Evolutionary conservation across 257 asterid species (phyloP), one percentile per base, ranked within the genome.

Genomic region (Penstemon newberryi): DNA sequence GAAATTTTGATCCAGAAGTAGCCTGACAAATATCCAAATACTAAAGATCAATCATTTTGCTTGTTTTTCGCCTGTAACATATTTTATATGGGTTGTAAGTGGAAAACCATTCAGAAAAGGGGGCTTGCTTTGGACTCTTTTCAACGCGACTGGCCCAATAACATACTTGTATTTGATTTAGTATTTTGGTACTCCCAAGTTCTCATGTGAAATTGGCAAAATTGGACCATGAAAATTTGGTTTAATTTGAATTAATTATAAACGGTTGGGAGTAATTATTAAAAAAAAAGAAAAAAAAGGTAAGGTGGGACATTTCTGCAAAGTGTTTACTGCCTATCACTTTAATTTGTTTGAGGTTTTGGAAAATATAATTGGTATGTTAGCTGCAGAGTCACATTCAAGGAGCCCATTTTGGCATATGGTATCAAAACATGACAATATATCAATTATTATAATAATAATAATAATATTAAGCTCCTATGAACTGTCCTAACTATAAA

Each of bases 281-380:
- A 44, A 52, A 40, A 18, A 33, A 25, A 25, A 25, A 0, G 2
- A 25, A 25, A 25, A 25, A 2, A 2, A 1, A 25, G 2, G 1
- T 68, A 38, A 68, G 38, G 58, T 56, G 73, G 73, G 73, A 13
- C 73, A 68, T 45, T 9, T 12, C 55, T 55, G 56, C 64, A 39
- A 46, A 66, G 42, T 40, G 63, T 66, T 67, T 70, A 56, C 56
- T 15, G 66, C 41, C 42, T 19, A 57, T 70, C 44, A 40, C 64
- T 70, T 73, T 52, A 78, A 66, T 53, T 70, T 70, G 56, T 47
- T 65, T 41, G 49, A 50, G 3, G 3, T 41, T 55, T 53, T 43
- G 74, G 75, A 74, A 74, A 56, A 73, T 63, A 74, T 78, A 74
- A 51, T 58, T 53, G 45, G 60, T 63, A 66, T 65, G 73, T 65